Base-by-base conservation (phyloP, 2,329 filamentous ascomycete species). In the Scedosporium apiospermum region DNA sequence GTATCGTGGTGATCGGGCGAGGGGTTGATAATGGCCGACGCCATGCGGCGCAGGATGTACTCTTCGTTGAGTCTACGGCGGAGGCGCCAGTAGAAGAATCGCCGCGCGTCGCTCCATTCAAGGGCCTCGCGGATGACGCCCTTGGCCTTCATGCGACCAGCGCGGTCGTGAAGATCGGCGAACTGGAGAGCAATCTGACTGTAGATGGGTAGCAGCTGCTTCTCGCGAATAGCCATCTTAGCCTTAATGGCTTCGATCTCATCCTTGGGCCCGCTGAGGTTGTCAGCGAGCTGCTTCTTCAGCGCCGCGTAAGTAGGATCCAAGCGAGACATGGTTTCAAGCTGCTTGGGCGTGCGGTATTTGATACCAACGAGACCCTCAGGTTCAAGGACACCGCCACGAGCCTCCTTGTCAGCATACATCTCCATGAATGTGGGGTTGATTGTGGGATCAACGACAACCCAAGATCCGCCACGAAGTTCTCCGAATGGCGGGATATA, bases 1-100 rank as follows among this genome's bases (percentile, higher is more conserved):
- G 74, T 72, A 64, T 65, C 68, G 57, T 66, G 64, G 6, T 66
- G 65, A 38, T 65, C 57, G 57, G 71, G 62, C 46, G 69, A 68
- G 61, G 72, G 70, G 60, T 75, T 71, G 64, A 72, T 66, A 2
- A 74, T 68, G 10, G 75, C 73, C 9, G 74, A 67, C 4, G 79
- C 80, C 84, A 99, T 91, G 77, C 91, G 91, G 80, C 93, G 95
- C 75, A 99, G 83, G 69, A 99, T 91, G 76, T 96, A 91, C 79
- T 99, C 95, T 80, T 99, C 95, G 77, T 96, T 98, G 73, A 99
- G 83, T 78, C 95, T 87, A 74, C 95, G 90, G 76, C 96, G 93
- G 66, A 97, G 88, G 77, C 95, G 93, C 95, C 96, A 99, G 89
- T 98, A 99, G 83, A 99, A 98, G 90, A 95, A 98, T 72, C 93